Evolutionary conservation across 2,329 filamentous ascomycete genomes (phyloP), one percentile per base, ranked within the genome.

Genomic region (Epichloe glyceriae): DNA sequence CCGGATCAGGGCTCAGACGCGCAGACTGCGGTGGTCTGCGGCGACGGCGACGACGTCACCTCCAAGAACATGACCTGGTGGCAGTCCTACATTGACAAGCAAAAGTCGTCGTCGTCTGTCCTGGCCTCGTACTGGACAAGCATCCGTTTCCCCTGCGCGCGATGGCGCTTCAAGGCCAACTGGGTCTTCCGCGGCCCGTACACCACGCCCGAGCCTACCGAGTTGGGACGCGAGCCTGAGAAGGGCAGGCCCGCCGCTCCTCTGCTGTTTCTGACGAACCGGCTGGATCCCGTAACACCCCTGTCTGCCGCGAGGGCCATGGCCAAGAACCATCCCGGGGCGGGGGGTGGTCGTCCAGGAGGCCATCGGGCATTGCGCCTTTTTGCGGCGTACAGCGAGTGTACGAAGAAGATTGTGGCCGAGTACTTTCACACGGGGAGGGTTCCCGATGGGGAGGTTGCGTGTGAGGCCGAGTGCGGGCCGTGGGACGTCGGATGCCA

Each of bases 221-320:
- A 58, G 15, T 4, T 4, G 5, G n/a, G 12, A 8, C 15, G 37
- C 3, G 12, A 20, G 30, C 37, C 40, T 2, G 51, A 55, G 2
- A 53, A 55, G 12, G 67, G 61, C 7, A 62, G 55, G 39, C 72
- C 73, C 0, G 59, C 60, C 0, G 67, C 68, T 4, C 72, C 73
- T 4, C 53, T 75, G 26, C 57, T 76, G 30, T 73, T 73, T 57
- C 54, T 75, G 3, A 64, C 67, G 11, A 70, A 68, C 49, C 54
- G 62, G 5, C 62, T 68, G 6, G 73, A 75, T 50, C 73, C 73
- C 12, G 68, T 73, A 11, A 75, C 73, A 26, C 73, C 73, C 5
- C 55, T 70, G 38, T n/a, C 38, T 5, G 34, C 50, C 4, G 56
- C 56, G 8, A 41, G 52, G 3, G 15, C 26, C 37, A 58, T 57